These are phyloP conservation scores for Tubosaeta sp. DNA, from an alignment of 768 basidiomycete genomes.

Conservation along the genomic window DNA sequence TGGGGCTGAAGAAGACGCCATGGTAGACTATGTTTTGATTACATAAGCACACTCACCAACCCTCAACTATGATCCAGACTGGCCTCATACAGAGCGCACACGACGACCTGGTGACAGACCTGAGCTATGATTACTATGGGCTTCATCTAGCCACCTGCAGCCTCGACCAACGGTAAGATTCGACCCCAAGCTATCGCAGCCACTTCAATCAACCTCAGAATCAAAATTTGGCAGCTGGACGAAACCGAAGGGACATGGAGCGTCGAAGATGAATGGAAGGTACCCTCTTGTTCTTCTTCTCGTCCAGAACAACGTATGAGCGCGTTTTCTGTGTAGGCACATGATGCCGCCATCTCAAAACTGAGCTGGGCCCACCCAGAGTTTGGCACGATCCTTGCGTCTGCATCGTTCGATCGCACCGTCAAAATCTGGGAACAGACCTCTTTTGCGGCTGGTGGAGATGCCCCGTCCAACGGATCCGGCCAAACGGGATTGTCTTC, in stretches of 20 bases:
- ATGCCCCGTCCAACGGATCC: constrained; percentile 24
- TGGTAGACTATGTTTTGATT: background rate
- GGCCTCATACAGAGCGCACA: constrained; percentile 77
- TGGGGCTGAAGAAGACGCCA: too few relatives aligned
- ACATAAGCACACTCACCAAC: background rate
- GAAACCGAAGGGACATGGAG: constrained; percentile 71
- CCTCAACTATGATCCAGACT: constrained; percentile 62
- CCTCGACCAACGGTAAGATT: constrained; percentile 69
- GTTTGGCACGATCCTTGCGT: constrained; percentile 84
- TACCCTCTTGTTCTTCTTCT: constrained; percentile 22
- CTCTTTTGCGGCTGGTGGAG: constrained; percentile 26
- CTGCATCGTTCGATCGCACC: constrained; percentile 84
- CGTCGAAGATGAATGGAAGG: constrained; percentile 90
- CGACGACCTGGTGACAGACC: constrained; percentile 78
- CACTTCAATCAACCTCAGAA: constrained; percentile 35
- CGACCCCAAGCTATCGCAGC: constrained; percentile 1
- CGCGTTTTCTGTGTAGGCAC: constrained; percentile 58
- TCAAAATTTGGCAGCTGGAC: constrained; percentile 83
- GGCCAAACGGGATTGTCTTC: too few relatives aligned
- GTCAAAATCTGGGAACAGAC: constrained; percentile 90
- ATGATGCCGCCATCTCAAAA: constrained; percentile 84
- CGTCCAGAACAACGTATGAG: background rate
- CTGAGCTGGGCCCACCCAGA: constrained; percentile 91
- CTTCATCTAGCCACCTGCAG: constrained; percentile 75
- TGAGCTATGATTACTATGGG: constrained; percentile 90